Base-by-base conservation (phyloP, 352 stramenopile genomes). In the Phytophthora sojae region DNA sequence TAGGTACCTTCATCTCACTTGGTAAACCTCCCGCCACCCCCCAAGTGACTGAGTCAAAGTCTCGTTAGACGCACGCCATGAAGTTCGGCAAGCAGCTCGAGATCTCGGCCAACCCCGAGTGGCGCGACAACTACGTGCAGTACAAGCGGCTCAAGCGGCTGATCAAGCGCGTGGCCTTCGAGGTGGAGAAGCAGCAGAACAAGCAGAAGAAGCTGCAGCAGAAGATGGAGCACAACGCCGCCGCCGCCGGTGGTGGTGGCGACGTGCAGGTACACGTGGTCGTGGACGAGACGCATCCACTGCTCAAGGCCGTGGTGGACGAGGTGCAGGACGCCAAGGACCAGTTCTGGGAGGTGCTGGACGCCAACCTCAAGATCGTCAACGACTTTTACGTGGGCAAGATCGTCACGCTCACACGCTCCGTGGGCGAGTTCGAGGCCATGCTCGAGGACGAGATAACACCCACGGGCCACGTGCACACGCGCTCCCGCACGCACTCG, bases 51-150 rank as follows among this genome's bases (percentile, higher is more conserved):
- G 3, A 32, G 29, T 35, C 29, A 35, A 9, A 35, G 6, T 44
- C 37, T 17, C 37, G 37, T 15, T 42, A 15, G 35, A 42, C 35
- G 35, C 35, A 17, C n/a, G 62, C 57, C 65, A 97, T 98, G 92
- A 98, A 98, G 81, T 98, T 97, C 79, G 92, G 92, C 79, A 98
- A 97, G 79, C 91, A 97, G 75, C 85, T 98, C 29, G 88, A 98
- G 84, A 88, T 95, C 58, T 94, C 85, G 62, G 90, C 87, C 17
- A 96, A 95, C 62, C 85, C 87, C n/a, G 88, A 91, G 57, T 97
- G 89, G 88, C 91, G 91, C 71, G 89, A 95, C 67, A 81, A 93
- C 70, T 96, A 97, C 71, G 92, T 97, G 74, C 89, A 97, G 77
- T 98, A 98, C 76, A 97, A 96, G 81, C 92, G 92, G 19, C 81